Base-by-base conservation (phyloP, 2,329 filamentous ascomycete species). In the Anisogramma anomala region DNA sequence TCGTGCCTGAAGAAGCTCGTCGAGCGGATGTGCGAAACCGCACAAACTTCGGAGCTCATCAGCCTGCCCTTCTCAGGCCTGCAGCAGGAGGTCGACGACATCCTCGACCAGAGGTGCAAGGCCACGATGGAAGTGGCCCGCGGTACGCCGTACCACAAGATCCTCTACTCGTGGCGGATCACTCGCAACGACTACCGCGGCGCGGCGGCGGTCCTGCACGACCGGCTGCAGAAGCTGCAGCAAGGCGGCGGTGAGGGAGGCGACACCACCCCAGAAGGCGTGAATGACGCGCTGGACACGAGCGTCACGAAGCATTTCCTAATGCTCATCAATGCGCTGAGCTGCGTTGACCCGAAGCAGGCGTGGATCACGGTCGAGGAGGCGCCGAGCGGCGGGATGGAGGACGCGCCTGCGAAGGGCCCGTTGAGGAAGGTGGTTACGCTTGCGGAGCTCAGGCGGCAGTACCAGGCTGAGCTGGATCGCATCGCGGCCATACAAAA, bases 381-480 rank as follows among this genome's bases (percentile, higher is more conserved):
- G 41, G 47, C 39, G 20, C 34, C 42, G 14, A 45, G 45, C 13
- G 36, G 40, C 11, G 23, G 39, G 15, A 26, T 35, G 20, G 36
- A 43, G 20, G 46, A 40, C 17, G 27, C 34, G 31, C 9, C 27
- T 46, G 53, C 32, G 11, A 37, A 49, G 43, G 27, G 42, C 45
- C 15, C 60, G 11, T 82, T 81, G 65, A 77, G 88, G 47, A 81
- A 75, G 56, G 78, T 96, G 26, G 73, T 96, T 13, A 94, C 85
- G 23, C 65, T 98, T 41, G 82, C 82, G 22, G 88, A 94, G 58
- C 68, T 96, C 39, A 74, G 88, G 54, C 85, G 82, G 60, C 83
- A 89, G 57, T 98, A 95, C 59, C 84, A 94, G 62, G 77, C 74
- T 18, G 87, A 96, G 61, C 65, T 98, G 55, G 91, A 98, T 62